These are phyloP conservation scores for Petunia axillaris DNA, from an alignment of 257 asterid genomes.

Conservation along the genomic window DNA sequence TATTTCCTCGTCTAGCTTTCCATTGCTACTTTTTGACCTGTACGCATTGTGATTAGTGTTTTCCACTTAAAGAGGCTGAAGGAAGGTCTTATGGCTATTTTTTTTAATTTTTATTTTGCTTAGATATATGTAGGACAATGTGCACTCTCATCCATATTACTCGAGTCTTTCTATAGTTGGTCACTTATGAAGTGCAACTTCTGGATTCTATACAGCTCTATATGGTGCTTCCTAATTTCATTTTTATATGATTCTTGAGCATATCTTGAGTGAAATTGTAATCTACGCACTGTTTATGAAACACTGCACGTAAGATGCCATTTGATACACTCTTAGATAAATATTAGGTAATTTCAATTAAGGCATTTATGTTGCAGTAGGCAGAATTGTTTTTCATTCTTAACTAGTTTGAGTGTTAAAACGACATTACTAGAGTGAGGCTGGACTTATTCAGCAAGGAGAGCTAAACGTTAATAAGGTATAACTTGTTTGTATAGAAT, in stretches of 20 bases:
- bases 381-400: background rate
- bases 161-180: background rate
- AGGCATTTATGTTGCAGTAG: background rate
- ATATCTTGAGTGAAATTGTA: background rate
- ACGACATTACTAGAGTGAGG: background rate
- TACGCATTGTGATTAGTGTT: background rate
- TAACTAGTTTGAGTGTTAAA: background rate
- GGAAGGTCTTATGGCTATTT: background rate
- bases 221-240: slow-evolving; percentile 1
- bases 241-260: background rate
- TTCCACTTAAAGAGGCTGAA: background rate
- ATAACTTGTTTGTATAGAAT: background rate
- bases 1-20: slow-evolving; percentile 8
- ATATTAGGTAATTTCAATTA: background rate
- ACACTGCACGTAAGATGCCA: background rate
- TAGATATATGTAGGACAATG: background rate
- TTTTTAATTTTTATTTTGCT: background rate
- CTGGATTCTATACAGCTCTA: background rate
- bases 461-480: background rate
- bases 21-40: background rate
- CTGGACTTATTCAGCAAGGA: background rate
- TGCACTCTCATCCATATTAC: background rate
- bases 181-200: background rate
- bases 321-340: background rate
- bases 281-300: background rate